Evolutionary conservation across 805 yeast species (phyloP), one percentile per base, ranked within the genome.

Genomic region (Ogataea paraovalis): DNA sequence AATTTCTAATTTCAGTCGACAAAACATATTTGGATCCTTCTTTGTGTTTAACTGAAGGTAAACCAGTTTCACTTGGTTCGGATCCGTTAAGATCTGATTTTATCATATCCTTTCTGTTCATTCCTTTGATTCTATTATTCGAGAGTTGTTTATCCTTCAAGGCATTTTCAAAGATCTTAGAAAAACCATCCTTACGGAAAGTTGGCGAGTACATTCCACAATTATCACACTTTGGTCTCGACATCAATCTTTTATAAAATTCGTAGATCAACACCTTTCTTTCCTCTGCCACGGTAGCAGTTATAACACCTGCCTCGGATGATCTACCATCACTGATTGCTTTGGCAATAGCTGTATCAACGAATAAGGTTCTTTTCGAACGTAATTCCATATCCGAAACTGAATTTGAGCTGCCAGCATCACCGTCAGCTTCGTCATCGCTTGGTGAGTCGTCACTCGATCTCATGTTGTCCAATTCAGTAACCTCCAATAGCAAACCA

Each of bases 121-220:
- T 68, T 44, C 97, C 97, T 68, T 83, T 88, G 54, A 87, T 82
- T 65, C 92, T 74, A 72, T 94, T 94, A 68, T 85, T 84, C 45
- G 85, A 74, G 45, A 78, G 61, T 65, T 92, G 97, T 64, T 88
- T 88, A 43, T 88, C 96, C 43, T 77, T 77, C 56, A 95, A 75
- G 5, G 95, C 82, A 55, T 82, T 83, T 70, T 94, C 98, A 61
- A 94, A 94, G 53, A 94, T 82, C 72, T 95, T 94, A 52, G 91
- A 79, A 62, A 82, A 85, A 0, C 99, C 99, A 65, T 94, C 99
- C 61, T 91, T 92, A 71, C 99, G 82, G 74, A 85, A 92, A 32
- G 85, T 75, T 46, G 99, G 98, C 40, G 97, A 89, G 67, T 75
- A 87, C 96, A 91, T 87, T 39, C 90, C 88, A 78, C 99, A 94